Evolutionary conservation across 495 filamentous ascomycete genomes (phyloP).

Genomic region (Lophium mytilinum): DNA sequence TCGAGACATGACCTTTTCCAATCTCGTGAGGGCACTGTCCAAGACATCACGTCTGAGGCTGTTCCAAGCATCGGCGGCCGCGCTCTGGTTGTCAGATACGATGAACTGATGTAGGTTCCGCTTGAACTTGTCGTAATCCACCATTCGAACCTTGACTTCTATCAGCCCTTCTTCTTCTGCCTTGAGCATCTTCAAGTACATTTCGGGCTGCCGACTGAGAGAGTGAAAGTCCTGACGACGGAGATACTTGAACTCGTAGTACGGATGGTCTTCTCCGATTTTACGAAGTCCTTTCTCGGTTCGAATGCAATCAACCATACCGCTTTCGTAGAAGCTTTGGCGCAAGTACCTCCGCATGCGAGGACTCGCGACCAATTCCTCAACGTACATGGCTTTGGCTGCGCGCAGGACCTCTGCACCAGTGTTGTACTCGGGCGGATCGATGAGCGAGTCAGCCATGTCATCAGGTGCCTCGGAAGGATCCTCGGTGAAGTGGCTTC

Average conservation of each 20-base stretch:
- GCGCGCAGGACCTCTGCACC: slow-evolving; percentile 66
- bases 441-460: slow-evolving; percentile 52
- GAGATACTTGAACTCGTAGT: slow-evolving; percentile 97
- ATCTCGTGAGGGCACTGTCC: slow-evolving; percentile 68
- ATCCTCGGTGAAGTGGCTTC: slow-evolving; percentile 77
- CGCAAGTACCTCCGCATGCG: slow-evolving; percentile 84
- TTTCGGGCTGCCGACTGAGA: slow-evolving; percentile 72
- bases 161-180: slow-evolving; percentile 89
- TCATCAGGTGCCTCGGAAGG: slow-evolving; percentile 66
- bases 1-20: slow-evolving; percentile 77
- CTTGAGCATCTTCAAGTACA: slow-evolving; percentile 91
- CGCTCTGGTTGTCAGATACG: slow-evolving; percentile 87
- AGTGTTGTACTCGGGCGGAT: slow-evolving; percentile 65
- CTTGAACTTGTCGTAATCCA: slow-evolving; percentile 65
- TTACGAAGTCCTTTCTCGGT: slow-evolving; percentile 91
- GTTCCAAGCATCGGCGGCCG: slow-evolving; percentile 94
- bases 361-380: slow-evolving; percentile 82
- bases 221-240: slow-evolving; percentile 74
- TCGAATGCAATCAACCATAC: slow-evolving; percentile 73
- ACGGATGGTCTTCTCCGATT: slow-evolving; percentile 92
- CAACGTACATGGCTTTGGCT: slow-evolving; percentile 79
- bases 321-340: slow-evolving; percentile 69
- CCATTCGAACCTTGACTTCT: slow-evolving; percentile 69
- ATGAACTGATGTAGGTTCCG: slow-evolving; percentile 71
- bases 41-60: slow-evolving; percentile 72